phyloP scores from a whole-genome alignment of 768 basidiomycete genomes.

The Coprinellus micaceus region DNA sequence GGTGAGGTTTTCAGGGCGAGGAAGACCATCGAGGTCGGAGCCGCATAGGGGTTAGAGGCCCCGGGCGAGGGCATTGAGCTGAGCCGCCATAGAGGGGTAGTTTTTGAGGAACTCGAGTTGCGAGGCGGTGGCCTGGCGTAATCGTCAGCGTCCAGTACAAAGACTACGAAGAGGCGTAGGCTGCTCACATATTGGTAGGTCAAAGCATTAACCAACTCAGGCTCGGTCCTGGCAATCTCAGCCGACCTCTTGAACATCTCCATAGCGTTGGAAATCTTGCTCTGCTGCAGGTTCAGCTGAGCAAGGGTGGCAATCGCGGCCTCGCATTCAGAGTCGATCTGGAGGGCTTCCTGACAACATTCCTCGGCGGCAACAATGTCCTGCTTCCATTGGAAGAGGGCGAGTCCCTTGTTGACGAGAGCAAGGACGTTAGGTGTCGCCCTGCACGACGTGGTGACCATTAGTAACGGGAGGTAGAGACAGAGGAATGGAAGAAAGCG shows the following conservation, averaged over 20 bases:
- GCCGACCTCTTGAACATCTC: constrained; percentile 83
- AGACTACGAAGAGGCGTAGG: constrained; percentile 12
- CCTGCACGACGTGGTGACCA: constrained; percentile 13
- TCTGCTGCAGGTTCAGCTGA: constrained; percentile 88
- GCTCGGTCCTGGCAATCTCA: constrained; percentile 85
- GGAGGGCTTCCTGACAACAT: constrained; percentile 84
- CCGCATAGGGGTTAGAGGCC: constrained; percentile 2
- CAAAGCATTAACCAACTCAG: constrained; percentile 75
- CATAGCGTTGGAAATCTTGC: constrained; percentile 81
- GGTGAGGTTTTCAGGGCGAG: too few relatives aligned
- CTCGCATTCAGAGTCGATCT: constrained; percentile 90
- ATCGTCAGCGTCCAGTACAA: background rate
- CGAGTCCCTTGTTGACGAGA: constrained; percentile 96
- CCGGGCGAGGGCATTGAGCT: constrained; percentile 46
- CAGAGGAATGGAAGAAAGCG: background rate
- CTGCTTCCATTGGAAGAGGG: constrained; percentile 93
- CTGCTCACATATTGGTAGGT: constrained; percentile 76
- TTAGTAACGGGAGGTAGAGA: constrained; percentile 4
- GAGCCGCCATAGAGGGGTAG: constrained; percentile 82
- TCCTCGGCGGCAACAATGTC: constrained; percentile 78
- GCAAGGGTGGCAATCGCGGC: constrained; percentile 95
- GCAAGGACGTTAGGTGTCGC: constrained; percentile 80
- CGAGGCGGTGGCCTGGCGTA: constrained; percentile 66
- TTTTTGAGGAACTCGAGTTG: constrained; percentile 80
- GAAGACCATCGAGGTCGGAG: too few relatives aligned